Conservation (phyloP, 116 monocot species). For the Trichopus zeylanicus region DNA sequence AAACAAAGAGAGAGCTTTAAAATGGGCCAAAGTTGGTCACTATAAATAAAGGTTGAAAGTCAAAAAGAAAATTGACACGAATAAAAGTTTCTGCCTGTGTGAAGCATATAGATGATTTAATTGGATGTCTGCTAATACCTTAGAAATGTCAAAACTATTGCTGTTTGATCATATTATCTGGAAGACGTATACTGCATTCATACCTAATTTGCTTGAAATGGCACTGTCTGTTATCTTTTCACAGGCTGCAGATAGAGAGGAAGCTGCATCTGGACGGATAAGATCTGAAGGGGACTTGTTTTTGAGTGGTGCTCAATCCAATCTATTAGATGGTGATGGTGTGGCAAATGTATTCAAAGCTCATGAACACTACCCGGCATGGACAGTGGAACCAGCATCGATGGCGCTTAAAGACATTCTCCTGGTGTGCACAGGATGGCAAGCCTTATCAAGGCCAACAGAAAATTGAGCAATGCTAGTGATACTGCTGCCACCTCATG, state of each 20-base stretch:
- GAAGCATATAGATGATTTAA: no score
- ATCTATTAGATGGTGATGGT: constrained; percentile 8
- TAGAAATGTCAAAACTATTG: no score
- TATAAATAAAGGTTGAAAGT: no score
- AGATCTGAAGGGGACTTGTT: constrained; percentile 83
- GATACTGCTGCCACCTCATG: not conserved
- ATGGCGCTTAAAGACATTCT: constrained; percentile 45
- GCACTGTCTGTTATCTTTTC: not conserved
- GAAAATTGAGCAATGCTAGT: constrained; percentile 4
- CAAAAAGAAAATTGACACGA: no score
- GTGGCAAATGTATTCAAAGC: constrained; percentile 34
- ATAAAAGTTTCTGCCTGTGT: no score
- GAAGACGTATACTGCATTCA: not conserved
- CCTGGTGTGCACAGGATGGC: constrained; percentile 54
- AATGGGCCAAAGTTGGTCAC: no score
- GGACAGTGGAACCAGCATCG: constrained; percentile 60
- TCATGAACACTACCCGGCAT: constrained; percentile 43
- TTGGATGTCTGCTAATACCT: no score
- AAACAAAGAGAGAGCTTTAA: no score
- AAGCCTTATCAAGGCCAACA: constrained; percentile 31
- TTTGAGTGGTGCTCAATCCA: constrained; percentile 48
- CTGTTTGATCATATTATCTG: not conserved
- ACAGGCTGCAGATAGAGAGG: constrained; percentile 56
- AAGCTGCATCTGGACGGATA: constrained; percentile 35
- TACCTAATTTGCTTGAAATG: not conserved